These are phyloP conservation scores for Pulicaria dysenterica DNA, from an alignment of 129 eudicot genomes.

Conservation along the genomic window DNA sequence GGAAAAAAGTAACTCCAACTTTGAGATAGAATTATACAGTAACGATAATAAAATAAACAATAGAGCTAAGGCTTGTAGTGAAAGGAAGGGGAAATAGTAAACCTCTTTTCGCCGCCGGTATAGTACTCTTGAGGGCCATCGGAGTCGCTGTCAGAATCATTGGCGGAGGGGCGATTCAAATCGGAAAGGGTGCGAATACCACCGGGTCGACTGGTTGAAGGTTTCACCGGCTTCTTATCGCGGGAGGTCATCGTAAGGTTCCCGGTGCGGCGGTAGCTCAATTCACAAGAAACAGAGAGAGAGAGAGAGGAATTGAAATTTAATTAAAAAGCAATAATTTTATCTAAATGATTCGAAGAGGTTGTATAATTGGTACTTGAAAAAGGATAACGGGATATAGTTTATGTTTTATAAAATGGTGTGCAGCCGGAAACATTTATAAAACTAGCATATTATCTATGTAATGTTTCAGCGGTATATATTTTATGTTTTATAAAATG, in stretches of 20 bases:
- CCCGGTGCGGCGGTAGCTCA: slow-evolving; percentile 24
- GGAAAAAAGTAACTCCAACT: not conserved
- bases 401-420: too few species aligned
- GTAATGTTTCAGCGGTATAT: too few species aligned
- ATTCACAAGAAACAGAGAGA: slow-evolving; percentile 27
- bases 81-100: not conserved
- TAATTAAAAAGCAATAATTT: not conserved
- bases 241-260: slow-evolving; percentile 45
- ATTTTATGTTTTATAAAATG: too few species aligned
- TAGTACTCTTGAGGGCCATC: slow-evolving; percentile 95
- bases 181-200: slow-evolving; percentile 95
- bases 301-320: not conserved
- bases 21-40: not conserved
- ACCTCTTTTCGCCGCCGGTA: slow-evolving; percentile 98
- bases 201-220: slow-evolving; percentile 71
- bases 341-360: too few species aligned
- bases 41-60: not conserved
- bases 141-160: slow-evolving; percentile 88
- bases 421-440: too few species aligned
- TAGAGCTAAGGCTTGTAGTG: slow-evolving; percentile 31
- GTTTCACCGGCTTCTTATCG: slow-evolving; percentile 77
- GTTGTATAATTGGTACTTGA: too few species aligned
- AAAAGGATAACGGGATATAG: not conserved
- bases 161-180: slow-evolving; percentile 82
- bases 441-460: too few species aligned